Base-by-base conservation (phyloP, 2,329 filamentous ascomycete species). In the Epichloe elymi region DNA sequence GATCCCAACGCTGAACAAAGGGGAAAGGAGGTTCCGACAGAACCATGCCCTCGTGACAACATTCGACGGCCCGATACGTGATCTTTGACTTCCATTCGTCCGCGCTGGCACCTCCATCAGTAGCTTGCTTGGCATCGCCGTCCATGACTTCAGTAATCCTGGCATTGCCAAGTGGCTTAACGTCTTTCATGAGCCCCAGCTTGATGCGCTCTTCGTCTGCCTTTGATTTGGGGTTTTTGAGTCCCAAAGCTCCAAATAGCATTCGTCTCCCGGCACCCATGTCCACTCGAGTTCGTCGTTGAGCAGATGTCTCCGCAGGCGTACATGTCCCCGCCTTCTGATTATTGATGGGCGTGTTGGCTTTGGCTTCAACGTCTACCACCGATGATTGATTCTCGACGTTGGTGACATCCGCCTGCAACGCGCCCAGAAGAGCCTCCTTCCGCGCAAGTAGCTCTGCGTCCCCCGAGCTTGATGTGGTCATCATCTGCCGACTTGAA, bases 1-100 rank as follows among this genome's bases (percentile, higher is more conserved):
- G 76, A 65, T 95, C 88, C 91, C 90, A 96, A 45, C 86, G 79
- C 65, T 96, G 89, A 15, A 86, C 74, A 64, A 96, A 96, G 0
- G 90, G 90, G 61, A 94, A 96, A 0, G 90, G 87, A 0, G 91
- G 90, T 36, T 86, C 77, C 49, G 78, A 85, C 44, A 95, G 72
- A 35, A 76, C 70, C 39, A 88, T 69, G 5, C 74, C 77, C 33
- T 86, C 77, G n/a, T 86, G 75, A 55, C 82, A 80, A 66, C 90
- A 96, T 64, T 97, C 91, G 1, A 94, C 86, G 20, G 88, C 90
- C 23, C 79, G 77, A 54, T 95, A 80, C 11, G 72, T 76, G 53
- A 96, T 83, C 57, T 82, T 88, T 4, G 79, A 70, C 57, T 79
- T 79, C 90, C 90, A 96, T 20, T 78, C 74, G 33, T 85, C 75